A percentile compares a stretch with the other conserved stretches of the same genome.
phyloP scores from a whole-genome alignment of 169 alveolate genomes.

The Plasmodium cynomolgi region DNA sequence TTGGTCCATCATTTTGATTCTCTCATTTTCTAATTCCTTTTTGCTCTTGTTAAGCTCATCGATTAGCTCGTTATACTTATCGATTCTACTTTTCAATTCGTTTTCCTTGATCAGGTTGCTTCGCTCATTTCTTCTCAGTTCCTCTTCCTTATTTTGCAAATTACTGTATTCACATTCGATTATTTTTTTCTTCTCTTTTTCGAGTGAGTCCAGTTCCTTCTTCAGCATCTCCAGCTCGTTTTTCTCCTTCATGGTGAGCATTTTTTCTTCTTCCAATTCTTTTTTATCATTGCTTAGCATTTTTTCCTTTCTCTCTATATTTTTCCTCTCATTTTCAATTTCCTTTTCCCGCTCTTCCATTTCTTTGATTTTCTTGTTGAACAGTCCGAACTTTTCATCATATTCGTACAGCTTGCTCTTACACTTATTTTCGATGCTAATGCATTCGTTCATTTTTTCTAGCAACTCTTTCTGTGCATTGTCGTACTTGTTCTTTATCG shows the following conservation, averaged over 20 bases:
- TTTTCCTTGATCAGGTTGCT: constrained; percentile 48
- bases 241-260: constrained; percentile 50
- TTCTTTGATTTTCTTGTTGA: constrained; percentile 64
- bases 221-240: constrained; percentile 62
- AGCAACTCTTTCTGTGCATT: constrained; percentile 62
- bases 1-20: constrained; percentile 36
- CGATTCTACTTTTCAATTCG: constrained; percentile 59
- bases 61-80: constrained; percentile 60
- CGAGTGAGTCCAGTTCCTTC: constrained; percentile 65
- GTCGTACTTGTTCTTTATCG: constrained; percentile 61
- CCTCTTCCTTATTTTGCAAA: constrained; percentile 71
- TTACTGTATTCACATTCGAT: constrained; percentile 64
- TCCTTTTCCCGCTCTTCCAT: constrained; percentile 72
- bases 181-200: constrained; percentile 62
- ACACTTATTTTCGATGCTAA: constrained; percentile 67
- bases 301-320: constrained; percentile 65
- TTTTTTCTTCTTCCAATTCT: constrained; percentile 66
- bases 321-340: constrained; percentile 55
- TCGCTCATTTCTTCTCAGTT: constrained; percentile 66
- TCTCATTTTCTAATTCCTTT: constrained; percentile 56
- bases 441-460: constrained; percentile 73
- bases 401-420: constrained; percentile 69
- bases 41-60: constrained; percentile 59
- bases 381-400: constrained; percentile 67
- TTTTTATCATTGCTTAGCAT: constrained; percentile 33